A percentile compares a stretch with the other conserved stretches of the same genome.
Conservation (phyloP, 177 flowering plant genomes). For the Vitis hybrid region DNA sequence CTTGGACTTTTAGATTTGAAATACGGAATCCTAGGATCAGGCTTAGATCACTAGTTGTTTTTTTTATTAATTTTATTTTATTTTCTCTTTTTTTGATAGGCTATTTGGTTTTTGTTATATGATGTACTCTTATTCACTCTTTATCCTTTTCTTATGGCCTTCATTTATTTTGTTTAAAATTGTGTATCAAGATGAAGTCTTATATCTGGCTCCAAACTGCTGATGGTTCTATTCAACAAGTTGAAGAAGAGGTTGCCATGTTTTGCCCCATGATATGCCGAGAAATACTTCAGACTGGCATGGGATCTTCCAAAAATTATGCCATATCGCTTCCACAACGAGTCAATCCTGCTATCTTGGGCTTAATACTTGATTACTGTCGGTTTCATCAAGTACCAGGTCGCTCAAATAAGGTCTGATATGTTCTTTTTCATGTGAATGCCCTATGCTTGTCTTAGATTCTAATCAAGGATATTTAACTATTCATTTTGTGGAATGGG, state of each 20-base stretch:
- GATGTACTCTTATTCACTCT: background rate
- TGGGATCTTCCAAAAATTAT: conserved; percentile 76
- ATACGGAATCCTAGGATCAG: background rate
- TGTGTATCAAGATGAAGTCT: conserved; percentile 55
- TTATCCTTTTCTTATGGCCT: background rate
- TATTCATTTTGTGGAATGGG: background rate
- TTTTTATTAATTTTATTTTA: background rate
- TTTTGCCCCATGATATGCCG: conserved; percentile 80
- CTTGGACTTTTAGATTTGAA: background rate
- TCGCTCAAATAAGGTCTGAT: conserved; percentile 83
- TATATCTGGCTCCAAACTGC: conserved; percentile 89
- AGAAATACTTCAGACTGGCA: conserved; percentile 64
- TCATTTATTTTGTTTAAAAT: background rate
- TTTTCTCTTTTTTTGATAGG: background rate
- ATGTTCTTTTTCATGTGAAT: background rate
- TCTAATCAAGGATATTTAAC: background rate
- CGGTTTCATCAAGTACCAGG: conserved; percentile 91
- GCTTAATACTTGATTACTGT: conserved; percentile 86
- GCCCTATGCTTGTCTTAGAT: background rate
- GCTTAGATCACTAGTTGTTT: background rate
- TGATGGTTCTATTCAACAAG: conserved; percentile 92
- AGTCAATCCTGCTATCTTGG: conserved; percentile 74
- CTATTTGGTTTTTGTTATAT: background rate
- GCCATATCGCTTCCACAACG: conserved; percentile 83
- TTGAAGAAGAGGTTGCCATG: conserved; percentile 91